A percentile compares a stretch with the other conserved stretches of the same genome.
Conservation (phyloP, 2,329 filamentous ascomycete species). For the Teratosphaeria nubilosa region DNA sequence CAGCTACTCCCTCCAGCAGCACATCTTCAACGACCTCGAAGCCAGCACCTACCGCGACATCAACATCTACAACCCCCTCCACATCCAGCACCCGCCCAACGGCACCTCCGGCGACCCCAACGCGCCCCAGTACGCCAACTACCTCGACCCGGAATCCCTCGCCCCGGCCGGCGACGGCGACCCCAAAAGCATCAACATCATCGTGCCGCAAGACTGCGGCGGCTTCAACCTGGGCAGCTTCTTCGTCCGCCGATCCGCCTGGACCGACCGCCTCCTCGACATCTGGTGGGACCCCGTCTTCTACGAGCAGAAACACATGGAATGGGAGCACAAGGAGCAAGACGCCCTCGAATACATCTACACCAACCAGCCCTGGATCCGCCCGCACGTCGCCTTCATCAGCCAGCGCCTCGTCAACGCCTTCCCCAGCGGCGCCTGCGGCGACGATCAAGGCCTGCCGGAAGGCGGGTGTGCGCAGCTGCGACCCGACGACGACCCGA, state of each 20-base stretch:
- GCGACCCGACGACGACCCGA: background rate
- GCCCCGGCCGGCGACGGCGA: constrained; percentile 70
- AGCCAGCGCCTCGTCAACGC: constrained; percentile 89
- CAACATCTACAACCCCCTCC: constrained; percentile 89
- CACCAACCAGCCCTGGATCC: constrained; percentile 81
- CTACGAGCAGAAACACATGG: constrained; percentile 98
- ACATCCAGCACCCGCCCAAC: constrained; percentile 75
- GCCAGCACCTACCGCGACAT: constrained; percentile 83
- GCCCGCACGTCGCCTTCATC: constrained; percentile 78
- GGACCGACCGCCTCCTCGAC: constrained; percentile 85
- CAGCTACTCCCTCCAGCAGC: constrained; percentile 74
- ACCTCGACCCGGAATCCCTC: constrained; percentile 64
- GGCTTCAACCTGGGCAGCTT: constrained; percentile 97
- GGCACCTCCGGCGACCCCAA: constrained; percentile 20
- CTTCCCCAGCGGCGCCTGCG: constrained; percentile 84
- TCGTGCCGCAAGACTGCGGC: constrained; percentile 85
- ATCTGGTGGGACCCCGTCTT: constrained; percentile 97
- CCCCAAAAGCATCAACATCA: constrained; percentile 68
- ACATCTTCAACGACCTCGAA: constrained; percentile 75
- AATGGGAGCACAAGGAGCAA: constrained; percentile 98
- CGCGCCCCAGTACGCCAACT: constrained; percentile 39
- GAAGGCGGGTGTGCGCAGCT: constrained; percentile 25
- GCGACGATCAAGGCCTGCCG: constrained; percentile 62
- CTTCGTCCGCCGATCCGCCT: constrained; percentile 73
- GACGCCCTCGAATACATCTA: constrained; percentile 92